Evolutionary conservation across 2,329 filamentous ascomycete species (phyloP).

Genomic region (Pleoardoris graminearum): DNA sequence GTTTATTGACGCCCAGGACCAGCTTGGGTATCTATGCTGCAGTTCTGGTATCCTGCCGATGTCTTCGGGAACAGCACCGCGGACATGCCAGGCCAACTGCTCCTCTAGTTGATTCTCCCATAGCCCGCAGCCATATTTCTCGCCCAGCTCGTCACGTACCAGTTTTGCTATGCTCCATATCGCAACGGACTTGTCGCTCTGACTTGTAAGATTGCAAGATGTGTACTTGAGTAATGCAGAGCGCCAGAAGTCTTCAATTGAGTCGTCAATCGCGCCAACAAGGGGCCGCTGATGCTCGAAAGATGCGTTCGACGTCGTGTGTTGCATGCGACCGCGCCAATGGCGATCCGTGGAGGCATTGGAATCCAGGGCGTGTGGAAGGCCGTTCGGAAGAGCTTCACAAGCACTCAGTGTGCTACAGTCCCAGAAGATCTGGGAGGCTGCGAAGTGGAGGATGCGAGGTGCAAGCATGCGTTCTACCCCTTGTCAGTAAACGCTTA

Average conservation of each 20-base stretch:
- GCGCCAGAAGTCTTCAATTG: slow-evolving; percentile 22
- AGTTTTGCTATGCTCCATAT: slow-evolving; percentile 31
- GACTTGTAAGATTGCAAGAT: slow-evolving; percentile 19
- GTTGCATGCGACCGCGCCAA: slow-evolving; percentile 18
- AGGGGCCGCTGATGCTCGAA: not conserved
- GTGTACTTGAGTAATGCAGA: slow-evolving; percentile 20
- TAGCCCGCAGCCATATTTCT: slow-evolving; percentile 28
- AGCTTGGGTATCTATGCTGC: slow-evolving; percentile 16
- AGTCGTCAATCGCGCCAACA: slow-evolving; percentile 15
- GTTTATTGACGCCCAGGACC: slow-evolving; percentile 21
- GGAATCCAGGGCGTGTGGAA: slow-evolving; percentile 11
- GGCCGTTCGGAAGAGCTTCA: slow-evolving; percentile 14
- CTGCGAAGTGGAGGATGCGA: slow-evolving; percentile 20
- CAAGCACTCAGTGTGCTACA: slow-evolving; percentile 18
- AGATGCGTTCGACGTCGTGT: not conserved
- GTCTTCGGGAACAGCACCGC: not conserved
- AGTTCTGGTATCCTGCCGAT: slow-evolving; percentile 4
- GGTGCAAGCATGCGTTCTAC: slow-evolving; percentile 24
- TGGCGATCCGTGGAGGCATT: slow-evolving; percentile 13
- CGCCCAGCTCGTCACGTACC: slow-evolving; percentile 22
- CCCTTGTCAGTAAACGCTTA: not conserved
- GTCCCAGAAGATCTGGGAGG: slow-evolving; percentile 26
- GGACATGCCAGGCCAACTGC: slow-evolving; percentile 28
- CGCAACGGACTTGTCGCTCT: slow-evolving; percentile 20
- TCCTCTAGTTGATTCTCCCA: slow-evolving; percentile 27